Conservation (phyloP, 805 yeast genomes). For the Yamadazyma philogaea region DNA sequence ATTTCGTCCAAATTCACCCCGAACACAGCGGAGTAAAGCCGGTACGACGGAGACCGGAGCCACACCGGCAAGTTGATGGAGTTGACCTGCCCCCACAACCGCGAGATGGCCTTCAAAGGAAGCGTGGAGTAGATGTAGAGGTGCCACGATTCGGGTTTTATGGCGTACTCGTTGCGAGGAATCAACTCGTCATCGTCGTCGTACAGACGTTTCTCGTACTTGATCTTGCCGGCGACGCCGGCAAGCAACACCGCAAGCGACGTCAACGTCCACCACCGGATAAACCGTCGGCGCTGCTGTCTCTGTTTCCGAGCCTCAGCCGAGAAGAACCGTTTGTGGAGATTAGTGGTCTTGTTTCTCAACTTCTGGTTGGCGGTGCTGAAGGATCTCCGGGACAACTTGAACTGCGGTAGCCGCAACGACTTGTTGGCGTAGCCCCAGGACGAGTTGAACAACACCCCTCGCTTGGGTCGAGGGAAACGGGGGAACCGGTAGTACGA, state of each 20-base stretch:
- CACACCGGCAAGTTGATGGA: conserved; percentile 80
- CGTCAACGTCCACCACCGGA: conserved; percentile 54
- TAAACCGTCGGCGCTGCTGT: conserved; percentile 38
- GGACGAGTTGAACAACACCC: conserved; percentile 48
- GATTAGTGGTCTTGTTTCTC: conserved; percentile 32
- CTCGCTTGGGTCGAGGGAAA: conserved; percentile 57
- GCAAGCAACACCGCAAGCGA: conserved; percentile 51
- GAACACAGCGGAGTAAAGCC: conserved; percentile 71
- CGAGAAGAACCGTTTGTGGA: conserved; percentile 41
- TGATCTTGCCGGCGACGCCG: conserved; percentile 50
- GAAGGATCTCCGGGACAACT: conserved; percentile 29
- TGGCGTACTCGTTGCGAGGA: conserved; percentile 35
- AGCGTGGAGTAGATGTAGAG: conserved; percentile 84
- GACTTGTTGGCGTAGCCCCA: conserved; percentile 24
- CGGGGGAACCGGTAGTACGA: conserved; percentile 45
- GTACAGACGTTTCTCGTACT: conserved; percentile 31
- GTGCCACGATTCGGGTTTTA: conserved; percentile 80
- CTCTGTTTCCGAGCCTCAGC: conserved; percentile 40
- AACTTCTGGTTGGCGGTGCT: conserved; percentile 37
- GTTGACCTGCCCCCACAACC: conserved; percentile 93
- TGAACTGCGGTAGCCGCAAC: conserved; percentile 15
- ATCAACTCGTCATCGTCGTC: conserved; percentile 22
- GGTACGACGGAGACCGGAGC: conserved; percentile 80
- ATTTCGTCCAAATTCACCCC: conserved; percentile 90
- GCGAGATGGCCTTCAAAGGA: conserved; percentile 85